Evolutionary conservation across 2,329 filamentous ascomycete genomes (phyloP).

Genomic region (Lachnellula subtilissima): DNA sequence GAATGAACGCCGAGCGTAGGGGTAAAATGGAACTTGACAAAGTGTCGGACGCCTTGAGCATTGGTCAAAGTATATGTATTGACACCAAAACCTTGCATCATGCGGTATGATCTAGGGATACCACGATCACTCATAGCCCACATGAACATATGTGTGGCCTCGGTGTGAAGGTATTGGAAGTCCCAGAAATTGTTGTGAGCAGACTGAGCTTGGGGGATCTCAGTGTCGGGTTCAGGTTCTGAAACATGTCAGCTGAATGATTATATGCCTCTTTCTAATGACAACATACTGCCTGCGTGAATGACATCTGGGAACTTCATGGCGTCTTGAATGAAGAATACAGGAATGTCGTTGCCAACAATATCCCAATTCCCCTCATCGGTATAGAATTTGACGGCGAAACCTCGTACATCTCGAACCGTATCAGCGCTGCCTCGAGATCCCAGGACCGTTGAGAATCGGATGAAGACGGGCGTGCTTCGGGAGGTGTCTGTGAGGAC

Average conservation of each 20-base stretch:
- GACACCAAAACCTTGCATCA: conserved; percentile 85
- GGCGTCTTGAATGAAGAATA: conserved; percentile 73
- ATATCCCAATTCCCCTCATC: conserved; percentile 74
- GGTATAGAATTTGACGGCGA: conserved; percentile 74
- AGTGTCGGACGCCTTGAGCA: conserved; percentile 61
- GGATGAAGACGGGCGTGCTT: conserved; percentile 62
- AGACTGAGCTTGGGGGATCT: conserved; percentile 65
- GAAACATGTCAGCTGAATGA: conserved; percentile 40
- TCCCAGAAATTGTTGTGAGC: conserved; percentile 78
- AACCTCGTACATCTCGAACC: conserved; percentile 77
- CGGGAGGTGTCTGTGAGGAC: conserved; percentile 65
- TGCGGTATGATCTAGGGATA: conserved; percentile 70
- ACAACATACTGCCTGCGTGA: conserved; percentile 36
- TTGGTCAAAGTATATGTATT: conserved; percentile 72
- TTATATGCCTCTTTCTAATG: background rate
- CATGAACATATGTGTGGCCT: conserved; percentile 74
- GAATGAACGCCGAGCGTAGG: conserved; percentile 67
- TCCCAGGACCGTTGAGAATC: conserved; percentile 75
- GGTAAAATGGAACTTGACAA: conserved; percentile 75
- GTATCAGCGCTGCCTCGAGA: conserved; percentile 74
- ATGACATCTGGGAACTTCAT: conserved; percentile 69
- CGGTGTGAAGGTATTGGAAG: conserved; percentile 61
- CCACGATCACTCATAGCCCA: conserved; percentile 73
- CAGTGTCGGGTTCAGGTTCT: conserved; percentile 67
- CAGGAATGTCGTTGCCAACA: conserved; percentile 69